Conservation (phyloP, 2,329 filamentous ascomycete genomes). For the Dactylellina parvicollis region DNA sequence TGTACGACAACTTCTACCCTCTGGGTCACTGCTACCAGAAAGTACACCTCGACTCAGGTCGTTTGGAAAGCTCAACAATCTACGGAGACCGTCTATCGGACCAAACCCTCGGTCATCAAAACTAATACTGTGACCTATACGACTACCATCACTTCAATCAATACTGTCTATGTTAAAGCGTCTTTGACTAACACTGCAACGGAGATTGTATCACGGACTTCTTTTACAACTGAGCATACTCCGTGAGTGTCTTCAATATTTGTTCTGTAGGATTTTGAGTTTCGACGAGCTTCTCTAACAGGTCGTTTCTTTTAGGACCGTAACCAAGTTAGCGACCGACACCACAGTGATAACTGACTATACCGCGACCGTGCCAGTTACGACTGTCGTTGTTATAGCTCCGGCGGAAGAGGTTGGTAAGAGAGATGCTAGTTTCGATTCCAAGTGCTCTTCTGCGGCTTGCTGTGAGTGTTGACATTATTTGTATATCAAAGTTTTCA, state of each 20-base stretch:
- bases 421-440: background rate
- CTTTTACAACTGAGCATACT: background rate
- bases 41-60: background rate
- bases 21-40: background rate
- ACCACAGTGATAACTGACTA: too few relatives aligned
- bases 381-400: background rate
- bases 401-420: background rate
- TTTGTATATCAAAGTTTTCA: too few relatives aligned
- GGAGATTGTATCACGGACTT: too few relatives aligned
- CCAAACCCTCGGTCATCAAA: background rate
- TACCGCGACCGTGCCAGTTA: too few relatives aligned
- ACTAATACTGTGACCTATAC: background rate
- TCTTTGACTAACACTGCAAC: background rate
- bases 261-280: too few relatives aligned
- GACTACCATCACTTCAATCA: background rate
- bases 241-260: background rate
- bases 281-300: too few relatives aligned
- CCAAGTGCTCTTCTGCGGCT: conserved; percentile 2
- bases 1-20: background rate
- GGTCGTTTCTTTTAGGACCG: too few relatives aligned
- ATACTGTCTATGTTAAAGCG: too few relatives aligned
- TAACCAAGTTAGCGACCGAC: too few relatives aligned
- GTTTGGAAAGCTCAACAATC: background rate
- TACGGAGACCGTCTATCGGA: background rate
- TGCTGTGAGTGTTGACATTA: conserved; percentile 1